phyloP scores from a whole-genome alignment of 768 basidiomycete species.

The Termitomyces sp. region DNA sequence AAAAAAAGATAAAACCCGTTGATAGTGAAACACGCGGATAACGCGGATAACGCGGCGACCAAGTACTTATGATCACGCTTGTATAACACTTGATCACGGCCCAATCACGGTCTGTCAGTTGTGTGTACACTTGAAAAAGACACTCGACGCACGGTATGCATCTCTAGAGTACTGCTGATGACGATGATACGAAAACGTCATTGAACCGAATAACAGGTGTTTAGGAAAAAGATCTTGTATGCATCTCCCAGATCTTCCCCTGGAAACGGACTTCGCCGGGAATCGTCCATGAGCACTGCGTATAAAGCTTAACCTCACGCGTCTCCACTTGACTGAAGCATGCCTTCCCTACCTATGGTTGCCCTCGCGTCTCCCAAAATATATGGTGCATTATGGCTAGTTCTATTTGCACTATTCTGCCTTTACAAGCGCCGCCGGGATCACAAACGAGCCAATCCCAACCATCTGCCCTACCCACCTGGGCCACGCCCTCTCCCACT shows the following conservation, averaged over 20 bases:
- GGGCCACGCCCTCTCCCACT: slow-evolving; percentile 53
- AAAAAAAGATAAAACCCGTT: not conserved
- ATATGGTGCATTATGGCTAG: slow-evolving; percentile 7
- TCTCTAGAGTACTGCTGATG: not conserved
- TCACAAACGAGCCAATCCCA: slow-evolving; percentile 13
- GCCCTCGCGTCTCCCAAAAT: slow-evolving; percentile 4
- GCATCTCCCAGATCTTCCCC: not conserved
- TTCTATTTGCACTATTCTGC: slow-evolving; percentile 4
- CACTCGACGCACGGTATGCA: not conserved
- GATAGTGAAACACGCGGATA: not conserved
- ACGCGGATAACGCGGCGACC: not conserved
- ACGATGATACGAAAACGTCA: not conserved
- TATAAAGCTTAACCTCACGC: not conserved
- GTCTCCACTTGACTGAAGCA: not conserved
- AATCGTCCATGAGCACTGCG: not conserved
- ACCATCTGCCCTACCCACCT: slow-evolving; percentile 42
- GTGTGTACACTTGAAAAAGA: not conserved
- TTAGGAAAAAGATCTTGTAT: not conserved
- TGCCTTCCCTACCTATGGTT: slow-evolving; percentile 12
- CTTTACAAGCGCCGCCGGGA: slow-evolving; percentile 10
- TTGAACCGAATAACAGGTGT: slow-evolving; percentile 1
- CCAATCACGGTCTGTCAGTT: not conserved
- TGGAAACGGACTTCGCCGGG: slow-evolving; percentile 6
- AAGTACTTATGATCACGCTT: not conserved
- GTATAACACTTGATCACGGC: too few relatives aligned